Evolutionary conservation across 2,329 filamentous ascomycete species (phyloP).

Genomic region (Coniochaeta ligniaria): DNA sequence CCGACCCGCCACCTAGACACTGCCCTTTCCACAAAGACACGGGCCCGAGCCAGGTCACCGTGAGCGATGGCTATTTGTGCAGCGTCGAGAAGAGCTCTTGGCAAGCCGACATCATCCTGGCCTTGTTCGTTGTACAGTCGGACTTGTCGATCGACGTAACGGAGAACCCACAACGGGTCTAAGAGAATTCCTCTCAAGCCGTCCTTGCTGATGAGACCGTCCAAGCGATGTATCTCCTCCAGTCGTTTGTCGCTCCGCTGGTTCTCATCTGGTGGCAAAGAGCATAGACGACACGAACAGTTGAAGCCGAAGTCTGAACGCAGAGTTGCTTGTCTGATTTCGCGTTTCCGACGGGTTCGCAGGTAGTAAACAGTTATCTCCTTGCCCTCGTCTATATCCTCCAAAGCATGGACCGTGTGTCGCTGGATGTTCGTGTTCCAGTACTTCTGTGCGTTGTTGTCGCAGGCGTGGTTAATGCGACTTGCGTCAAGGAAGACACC

Average conservation of each 20-base stretch:
- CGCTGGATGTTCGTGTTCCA: constrained; percentile 3
- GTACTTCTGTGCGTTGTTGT: constrained; percentile 1
- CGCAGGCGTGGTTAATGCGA: constrained; percentile 4
- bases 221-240: not conserved
- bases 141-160: not conserved
- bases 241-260: not conserved
- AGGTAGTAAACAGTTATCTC: constrained; percentile 6
- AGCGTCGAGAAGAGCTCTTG: not conserved
- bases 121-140: not conserved
- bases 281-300: constrained; percentile 2
- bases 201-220: not conserved
- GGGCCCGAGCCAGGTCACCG: not conserved
- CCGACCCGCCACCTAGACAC: not conserved
- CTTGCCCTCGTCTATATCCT: constrained; percentile 2
- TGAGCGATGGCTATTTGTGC: not conserved
- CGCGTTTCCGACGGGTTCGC: not conserved
- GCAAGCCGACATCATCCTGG: not conserved
- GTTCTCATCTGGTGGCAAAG: not conserved
- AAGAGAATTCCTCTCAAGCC: not conserved
- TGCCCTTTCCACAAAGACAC: not conserved
- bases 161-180: not conserved
- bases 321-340: not conserved
- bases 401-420: constrained; percentile 3
- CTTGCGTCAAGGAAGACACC: not conserved
- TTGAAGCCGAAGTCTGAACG: not conserved